Conservation (phyloP, 75 land plant species). For the Pinus taeda region DNA sequence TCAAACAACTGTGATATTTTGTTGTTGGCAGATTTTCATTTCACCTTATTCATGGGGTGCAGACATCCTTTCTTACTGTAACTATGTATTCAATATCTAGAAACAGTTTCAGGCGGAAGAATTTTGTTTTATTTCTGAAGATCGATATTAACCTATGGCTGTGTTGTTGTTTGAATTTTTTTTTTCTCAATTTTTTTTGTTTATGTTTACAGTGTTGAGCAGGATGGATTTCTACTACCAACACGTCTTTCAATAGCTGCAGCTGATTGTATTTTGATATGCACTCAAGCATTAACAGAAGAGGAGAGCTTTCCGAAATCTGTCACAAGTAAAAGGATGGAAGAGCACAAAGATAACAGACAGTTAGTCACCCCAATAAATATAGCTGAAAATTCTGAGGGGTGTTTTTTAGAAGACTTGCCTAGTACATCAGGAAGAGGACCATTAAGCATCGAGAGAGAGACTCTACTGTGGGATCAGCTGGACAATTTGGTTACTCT, state of each 20-base stretch:
- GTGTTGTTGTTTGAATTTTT: conserved; percentile 8
- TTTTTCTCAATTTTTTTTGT: neutral
- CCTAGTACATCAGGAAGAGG: conserved; percentile 11
- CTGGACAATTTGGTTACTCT: conserved; percentile 43
- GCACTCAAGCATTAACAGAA: conserved; percentile 40
- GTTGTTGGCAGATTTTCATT: neutral
- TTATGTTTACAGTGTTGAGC: conserved; percentile 27
- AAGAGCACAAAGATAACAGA: neutral
- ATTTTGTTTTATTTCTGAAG: neutral
- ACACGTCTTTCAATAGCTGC: conserved; percentile 75
- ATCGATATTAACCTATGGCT: neutral
- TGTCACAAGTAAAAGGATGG: neutral
- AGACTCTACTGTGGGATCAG: conserved; percentile 55
- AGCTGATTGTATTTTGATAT: conserved; percentile 57
- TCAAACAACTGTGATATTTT: neutral
- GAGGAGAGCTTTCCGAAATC: conserved; percentile 8
- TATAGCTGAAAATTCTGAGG: neutral
- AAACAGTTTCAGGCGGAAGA: neutral
- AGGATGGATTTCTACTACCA: conserved; percentile 54
- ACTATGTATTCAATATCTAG: neutral
- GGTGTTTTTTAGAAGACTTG: conserved; percentile 5
- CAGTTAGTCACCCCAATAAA: conserved; percentile 7
- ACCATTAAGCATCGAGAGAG: conserved; percentile 15
- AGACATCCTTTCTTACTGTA: too few species aligned
- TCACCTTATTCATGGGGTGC: neutral